Conservation (phyloP, 192 early-diverging fungal genomes). For the Gigaspora rosea region DNA sequence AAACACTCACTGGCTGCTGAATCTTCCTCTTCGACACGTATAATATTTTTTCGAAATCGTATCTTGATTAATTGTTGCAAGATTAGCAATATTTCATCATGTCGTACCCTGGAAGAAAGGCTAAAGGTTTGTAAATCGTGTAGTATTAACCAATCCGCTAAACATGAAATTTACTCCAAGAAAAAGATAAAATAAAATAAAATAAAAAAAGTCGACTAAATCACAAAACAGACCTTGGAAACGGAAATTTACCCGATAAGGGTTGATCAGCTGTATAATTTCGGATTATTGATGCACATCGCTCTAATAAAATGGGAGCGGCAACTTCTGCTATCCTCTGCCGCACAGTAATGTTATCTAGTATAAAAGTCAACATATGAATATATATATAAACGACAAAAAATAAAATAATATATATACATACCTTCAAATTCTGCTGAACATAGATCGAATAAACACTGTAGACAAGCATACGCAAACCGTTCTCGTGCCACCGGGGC, state of each 20-base stretch:
- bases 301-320: slow-evolving; percentile 63
- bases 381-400: background rate
- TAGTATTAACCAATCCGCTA: slow-evolving; percentile 10
- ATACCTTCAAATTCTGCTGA: slow-evolving; percentile 47
- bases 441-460: slow-evolving; percentile 66
- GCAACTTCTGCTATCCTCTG: slow-evolving; percentile 62
- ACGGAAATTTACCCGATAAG: slow-evolving; percentile 65
- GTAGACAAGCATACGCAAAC: slow-evolving; percentile 67
- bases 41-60: slow-evolving; percentile 48
- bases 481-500: slow-evolving; percentile 62
- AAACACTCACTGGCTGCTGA: slow-evolving; percentile 40
- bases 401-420: background rate
- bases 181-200: slow-evolving; percentile 32
- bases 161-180: slow-evolving; percentile 23
- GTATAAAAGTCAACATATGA: background rate
- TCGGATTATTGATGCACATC: slow-evolving; percentile 58
- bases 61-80: slow-evolving; percentile 53
- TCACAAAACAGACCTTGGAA: slow-evolving; percentile 58
- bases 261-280: slow-evolving; percentile 67
- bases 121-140: slow-evolving; percentile 29
- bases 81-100: slow-evolving; percentile 59
- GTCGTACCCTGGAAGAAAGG: slow-evolving; percentile 51
- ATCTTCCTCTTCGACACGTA: slow-evolving; percentile 39
- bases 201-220: slow-evolving; percentile 19
- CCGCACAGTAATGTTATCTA: slow-evolving; percentile 38